Percentiles rank a stretch among this genome's conserved stretches.
Conservation (phyloP, 2,329 filamentous ascomycete species). For the Periconia digitata region DNA sequence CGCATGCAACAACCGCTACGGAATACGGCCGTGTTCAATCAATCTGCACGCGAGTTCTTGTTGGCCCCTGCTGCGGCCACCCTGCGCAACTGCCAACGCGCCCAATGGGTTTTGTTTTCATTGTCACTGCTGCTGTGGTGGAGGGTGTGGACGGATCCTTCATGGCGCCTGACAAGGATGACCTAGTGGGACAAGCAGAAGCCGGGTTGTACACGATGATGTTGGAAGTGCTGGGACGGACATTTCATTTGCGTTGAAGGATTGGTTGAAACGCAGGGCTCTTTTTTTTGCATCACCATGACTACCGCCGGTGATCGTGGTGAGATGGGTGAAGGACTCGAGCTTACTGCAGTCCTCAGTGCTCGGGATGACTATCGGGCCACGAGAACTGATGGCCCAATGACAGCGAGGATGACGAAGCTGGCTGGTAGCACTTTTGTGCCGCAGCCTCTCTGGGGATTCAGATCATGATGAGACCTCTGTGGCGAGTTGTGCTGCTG, state of each 20-base stretch:
- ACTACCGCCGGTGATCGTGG: conserved; percentile 3
- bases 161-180: background rate
- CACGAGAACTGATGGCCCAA: too few species aligned
- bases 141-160: background rate
- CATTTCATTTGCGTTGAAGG: conserved; percentile 18
- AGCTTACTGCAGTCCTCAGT: too few species aligned
- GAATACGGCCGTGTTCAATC: background rate
- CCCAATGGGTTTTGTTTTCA: background rate
- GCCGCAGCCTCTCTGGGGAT: too few species aligned
- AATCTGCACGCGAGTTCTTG: background rate
- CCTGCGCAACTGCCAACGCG: conserved; percentile 1
- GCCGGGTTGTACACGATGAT: background rate
- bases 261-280: conserved; percentile 28
- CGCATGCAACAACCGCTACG: background rate
- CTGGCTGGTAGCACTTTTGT: too few species aligned
- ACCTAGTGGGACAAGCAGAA: background rate
- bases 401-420: too few species aligned
- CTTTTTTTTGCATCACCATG: conserved; percentile 23
- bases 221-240: conserved; percentile 1
- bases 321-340: background rate
- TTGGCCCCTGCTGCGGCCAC: conserved; percentile 1
- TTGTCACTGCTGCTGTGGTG: background rate
- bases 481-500: too few species aligned
- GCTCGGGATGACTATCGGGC: too few species aligned
- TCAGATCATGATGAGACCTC: too few species aligned